Conservation (phyloP, 768 basidiomycete species). For the Mycena olivaceomarginata region DNA sequence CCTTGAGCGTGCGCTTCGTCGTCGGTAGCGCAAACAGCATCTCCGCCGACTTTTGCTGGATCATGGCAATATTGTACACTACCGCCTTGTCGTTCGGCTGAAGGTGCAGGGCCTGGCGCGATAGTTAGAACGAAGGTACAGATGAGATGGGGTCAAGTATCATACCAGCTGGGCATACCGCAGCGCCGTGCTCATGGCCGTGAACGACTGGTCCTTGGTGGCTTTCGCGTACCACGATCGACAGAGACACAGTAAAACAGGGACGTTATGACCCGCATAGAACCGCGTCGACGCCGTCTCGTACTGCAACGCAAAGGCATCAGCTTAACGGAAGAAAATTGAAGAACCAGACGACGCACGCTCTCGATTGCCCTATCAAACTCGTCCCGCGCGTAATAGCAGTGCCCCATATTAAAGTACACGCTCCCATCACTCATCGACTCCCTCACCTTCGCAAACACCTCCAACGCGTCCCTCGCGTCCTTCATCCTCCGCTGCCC, state of each 20-base stretch:
- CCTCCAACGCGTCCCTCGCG: conserved; percentile 90
- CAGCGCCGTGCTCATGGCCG: conserved; percentile 89
- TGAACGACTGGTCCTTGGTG: conserved; percentile 89
- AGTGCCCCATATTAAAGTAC: conserved; percentile 97
- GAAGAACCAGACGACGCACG: conserved; percentile 67
- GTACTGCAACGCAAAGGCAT: conserved; percentile 72
- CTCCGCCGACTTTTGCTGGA: conserved; percentile 97
- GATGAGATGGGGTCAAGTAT: conserved; percentile 8
- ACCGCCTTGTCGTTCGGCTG: conserved; percentile 93
- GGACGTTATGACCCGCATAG: conserved; percentile 82
- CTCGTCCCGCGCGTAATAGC: conserved; percentile 94
- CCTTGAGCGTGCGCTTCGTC: conserved; percentile 86
- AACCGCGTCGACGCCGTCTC: conserved; percentile 92
- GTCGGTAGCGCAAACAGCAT: conserved; percentile 85
- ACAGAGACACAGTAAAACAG: conserved; percentile 90
- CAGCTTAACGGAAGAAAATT: conserved; percentile 7
- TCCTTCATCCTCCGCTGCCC: conserved; percentile 79
- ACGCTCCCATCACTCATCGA: conserved; percentile 88
- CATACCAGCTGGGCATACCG: conserved; percentile 87
- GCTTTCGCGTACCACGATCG: conserved; percentile 97
- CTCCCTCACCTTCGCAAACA: conserved; percentile 95
- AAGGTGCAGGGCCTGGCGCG: conserved; percentile 85
- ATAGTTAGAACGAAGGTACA: not conserved
- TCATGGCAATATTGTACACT: conserved; percentile 98
- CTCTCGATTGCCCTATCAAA: conserved; percentile 97